Percentiles rank a stretch among this genome's conserved stretches.
Conservation (phyloP, 2,329 filamentous ascomycete species). For the Pseudomassariella vexata region DNA sequence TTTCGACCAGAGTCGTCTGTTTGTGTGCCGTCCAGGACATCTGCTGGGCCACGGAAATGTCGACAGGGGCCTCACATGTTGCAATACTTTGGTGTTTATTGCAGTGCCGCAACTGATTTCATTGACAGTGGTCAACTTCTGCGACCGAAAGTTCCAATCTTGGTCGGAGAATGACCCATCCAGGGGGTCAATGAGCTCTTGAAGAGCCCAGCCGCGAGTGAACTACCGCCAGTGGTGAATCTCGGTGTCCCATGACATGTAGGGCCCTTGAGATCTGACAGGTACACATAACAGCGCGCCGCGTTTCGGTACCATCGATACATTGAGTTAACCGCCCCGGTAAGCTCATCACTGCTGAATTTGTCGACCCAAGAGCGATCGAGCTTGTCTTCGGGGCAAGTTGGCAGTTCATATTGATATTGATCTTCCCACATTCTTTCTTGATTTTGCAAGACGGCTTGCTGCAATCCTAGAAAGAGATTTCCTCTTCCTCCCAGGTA, state of each 20-base stretch:
- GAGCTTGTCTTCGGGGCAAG: constrained; percentile 7
- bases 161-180: neutral
- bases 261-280: constrained; percentile 21
- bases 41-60: neutral
- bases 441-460: constrained; percentile 1
- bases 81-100: neutral
- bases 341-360: constrained; percentile 12
- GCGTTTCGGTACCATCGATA: constrained; percentile 12
- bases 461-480: constrained; percentile 19
- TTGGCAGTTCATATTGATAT: constrained; percentile 11
- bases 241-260: constrained; percentile 27
- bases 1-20: constrained; percentile 17
- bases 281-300: constrained; percentile 13
- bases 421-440: constrained; percentile 6
- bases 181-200: constrained; percentile 11
- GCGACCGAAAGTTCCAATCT: constrained; percentile 1
- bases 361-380: constrained; percentile 21
- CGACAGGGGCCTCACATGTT: neutral
- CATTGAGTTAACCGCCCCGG: constrained; percentile 16
- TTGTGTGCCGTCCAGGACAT: constrained; percentile 20
- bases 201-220: constrained; percentile 15
- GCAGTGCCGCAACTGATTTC: neutral
- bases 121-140: too few relatives aligned
- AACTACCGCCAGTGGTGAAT: constrained; percentile 6
- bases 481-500: constrained; percentile 25